These are phyloP conservation scores for Linderniella brevidens DNA, from an alignment of 257 asterid species.

Conservation along the genomic window DNA sequence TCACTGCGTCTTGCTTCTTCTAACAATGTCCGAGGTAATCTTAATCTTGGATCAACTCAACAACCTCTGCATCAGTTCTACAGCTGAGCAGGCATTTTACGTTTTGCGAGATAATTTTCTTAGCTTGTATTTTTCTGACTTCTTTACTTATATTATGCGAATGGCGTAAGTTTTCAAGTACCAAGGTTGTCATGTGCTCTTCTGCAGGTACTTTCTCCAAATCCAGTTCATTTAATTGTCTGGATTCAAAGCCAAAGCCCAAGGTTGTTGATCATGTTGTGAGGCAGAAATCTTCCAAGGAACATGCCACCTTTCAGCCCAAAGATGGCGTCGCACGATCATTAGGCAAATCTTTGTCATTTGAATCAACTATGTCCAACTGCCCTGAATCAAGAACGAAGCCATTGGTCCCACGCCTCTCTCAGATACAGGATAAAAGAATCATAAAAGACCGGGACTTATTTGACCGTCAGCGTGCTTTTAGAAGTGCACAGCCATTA, in stretches of 20 bases:
- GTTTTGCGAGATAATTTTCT: slow-evolving; percentile 23
- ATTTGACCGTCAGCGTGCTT: slow-evolving; percentile 44
- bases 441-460: slow-evolving; percentile 32
- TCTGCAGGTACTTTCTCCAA: slow-evolving; percentile 59
- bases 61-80: slow-evolving; percentile 29
- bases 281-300: slow-evolving; percentile 60
- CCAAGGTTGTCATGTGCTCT: slow-evolving; percentile 8
- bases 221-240: slow-evolving; percentile 59
- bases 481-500: slow-evolving; percentile 31
- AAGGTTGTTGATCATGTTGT: slow-evolving; percentile 57
- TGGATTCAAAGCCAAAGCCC: slow-evolving; percentile 50
- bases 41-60: slow-evolving; percentile 25
- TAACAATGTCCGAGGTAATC: slow-evolving; percentile 19
- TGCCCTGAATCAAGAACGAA: slow-evolving; percentile 53
- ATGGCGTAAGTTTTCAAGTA: neutral
- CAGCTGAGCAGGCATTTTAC: slow-evolving; percentile 18
- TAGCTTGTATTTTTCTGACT: slow-evolving; percentile 23
- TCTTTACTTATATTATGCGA: slow-evolving; percentile 22
- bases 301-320: slow-evolving; percentile 25
- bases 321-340: slow-evolving; percentile 52
- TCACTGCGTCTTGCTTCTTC: slow-evolving; percentile 19
- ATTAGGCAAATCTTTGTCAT: slow-evolving; percentile 54
- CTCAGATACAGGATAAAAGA: slow-evolving; percentile 35
- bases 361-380: slow-evolving; percentile 35
- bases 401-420: slow-evolving; percentile 42